Base-by-base conservation (phyloP, 441 rosid genomes). In the Aquilaria agallochum region DNA sequence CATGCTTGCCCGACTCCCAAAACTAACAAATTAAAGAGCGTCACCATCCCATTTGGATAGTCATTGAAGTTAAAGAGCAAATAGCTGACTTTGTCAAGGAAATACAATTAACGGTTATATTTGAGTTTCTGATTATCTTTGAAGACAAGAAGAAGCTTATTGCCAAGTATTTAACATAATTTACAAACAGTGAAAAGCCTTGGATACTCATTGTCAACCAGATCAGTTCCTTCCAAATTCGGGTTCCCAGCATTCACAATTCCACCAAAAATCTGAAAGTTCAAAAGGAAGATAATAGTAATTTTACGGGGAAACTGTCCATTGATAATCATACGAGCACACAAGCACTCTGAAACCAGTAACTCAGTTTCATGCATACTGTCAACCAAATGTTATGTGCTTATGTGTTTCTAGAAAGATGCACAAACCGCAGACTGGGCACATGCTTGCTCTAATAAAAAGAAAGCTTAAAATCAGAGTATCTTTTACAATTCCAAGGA, bases 21-120 rank as follows among this genome's bases (percentile, higher is more conserved):
- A 30, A 95, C 98, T 66, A 95, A 77, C 86, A 92, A 72, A 78
- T 88, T 92, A 74, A 95, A 95, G 55, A 95, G 97, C 5, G 98
- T 90, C 73, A 95, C 89, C 98, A 95, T 95, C 63, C 99, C 99
- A 72, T 85, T 95, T 62, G 99, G 98, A 74, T 88, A 95, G 77
- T 95, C 99, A 63, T 95, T 95, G 74, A 95, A 92, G 75, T 95
- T 95, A 78, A 95, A 80, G 59, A 92, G 87, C 53, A 86, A 62
- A 72, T 92, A 95, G 79, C 98, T 92, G 68, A 68, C 44, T 53
- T 56, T 48, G 88, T 89, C 72, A 88, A 78, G 88, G 82, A 79
- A 83, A 75, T 2, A 57, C 50, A 58, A 31, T 27, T 64, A 33
- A 47, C 32, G 40, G 51, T 30, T 33, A 48, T 52, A 53, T 5